Evolutionary conservation across 306 rosid genomes (phyloP), one percentile per base, ranked within the genome.

Genomic region (Dalbergia cultrata): DNA sequence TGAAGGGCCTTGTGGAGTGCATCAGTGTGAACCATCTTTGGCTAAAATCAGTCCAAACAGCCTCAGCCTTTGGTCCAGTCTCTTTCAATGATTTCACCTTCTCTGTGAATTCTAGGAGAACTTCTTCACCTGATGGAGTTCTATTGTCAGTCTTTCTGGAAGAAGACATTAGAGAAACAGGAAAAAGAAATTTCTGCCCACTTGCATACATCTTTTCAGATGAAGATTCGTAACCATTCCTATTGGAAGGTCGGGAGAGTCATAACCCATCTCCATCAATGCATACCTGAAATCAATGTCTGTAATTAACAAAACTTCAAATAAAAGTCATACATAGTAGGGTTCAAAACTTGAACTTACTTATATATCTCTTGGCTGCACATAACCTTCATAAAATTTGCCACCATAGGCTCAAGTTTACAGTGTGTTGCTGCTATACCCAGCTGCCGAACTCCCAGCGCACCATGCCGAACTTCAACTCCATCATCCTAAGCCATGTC

Each of bases 1-100:
- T 88, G 78, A 93, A 90, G 79, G 99, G 96, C 75, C 96, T 85
- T 6, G 97, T 88, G 17, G 97, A 91, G 65, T 87, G 96, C 93
- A 95, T 87, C 6, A 95, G 87, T 70, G 94, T 88, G 82, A 95
- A 91, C 98, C 97, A 95, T 82, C 88, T 91, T 75, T 95, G 97
- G 88, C 99, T 93, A 52, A 89, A 95, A 68, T 91, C 97, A 2
- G 91, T 84, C 99, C 99, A 90, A 43, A 89, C 79, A 44, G 91
- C 98, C 76, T 87, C 97, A 9, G 94, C 87, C 70, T 85, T 87
- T 2, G 84, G 88, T 16, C 96, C 93, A 0, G 85, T 79, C 59
- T 95, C 97, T 43, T 86, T 68, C 87, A 82, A 75, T 78, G 97
- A 81, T 67, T 89, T 91, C 35, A 90, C 78, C 26, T 72, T 86